These are phyloP conservation scores for Saccharomyces hybrid DNA, from an alignment of 1,139 yeast genomes.

Conservation along the genomic window DNA sequence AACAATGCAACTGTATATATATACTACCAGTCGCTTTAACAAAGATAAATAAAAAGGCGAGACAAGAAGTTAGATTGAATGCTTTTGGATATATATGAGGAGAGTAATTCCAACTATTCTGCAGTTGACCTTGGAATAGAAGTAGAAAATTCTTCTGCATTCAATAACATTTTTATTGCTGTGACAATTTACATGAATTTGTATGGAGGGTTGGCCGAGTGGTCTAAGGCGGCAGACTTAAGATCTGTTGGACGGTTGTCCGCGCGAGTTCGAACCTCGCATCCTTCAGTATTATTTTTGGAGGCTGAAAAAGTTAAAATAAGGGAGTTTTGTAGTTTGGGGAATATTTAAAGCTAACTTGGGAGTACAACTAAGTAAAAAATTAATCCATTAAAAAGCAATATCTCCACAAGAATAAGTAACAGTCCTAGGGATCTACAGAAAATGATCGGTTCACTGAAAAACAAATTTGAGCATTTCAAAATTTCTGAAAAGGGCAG, in stretches of 20 bases:
- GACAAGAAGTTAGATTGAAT: background rate
- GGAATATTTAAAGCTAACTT: too few relatives aligned
- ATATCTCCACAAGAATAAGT: background rate
- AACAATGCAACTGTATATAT: background rate
- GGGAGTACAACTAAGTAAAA: too few relatives aligned
- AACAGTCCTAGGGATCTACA: background rate
- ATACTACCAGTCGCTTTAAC: background rate
- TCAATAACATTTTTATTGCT: background rate
- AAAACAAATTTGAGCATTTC: background rate
- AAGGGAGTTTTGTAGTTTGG: background rate
- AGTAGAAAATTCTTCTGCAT: background rate
- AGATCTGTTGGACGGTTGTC: conserved; percentile 31
- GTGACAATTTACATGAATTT: background rate
- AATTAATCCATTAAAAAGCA: background rate
- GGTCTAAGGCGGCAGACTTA: conserved; percentile 9
- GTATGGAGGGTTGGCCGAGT: conserved; percentile 8
- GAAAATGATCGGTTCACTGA: background rate
- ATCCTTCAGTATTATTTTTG: conserved; percentile 41
- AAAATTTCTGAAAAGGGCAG: background rate
- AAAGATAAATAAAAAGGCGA: background rate
- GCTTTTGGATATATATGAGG: background rate
- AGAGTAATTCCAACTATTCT: background rate
- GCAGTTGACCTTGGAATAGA: background rate
- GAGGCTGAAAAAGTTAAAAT: background rate
- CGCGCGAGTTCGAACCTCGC: conserved; percentile 81